Conservation (phyloP, 2,329 filamentous ascomycete species). For the Fusarium solani-melongenae region DNA sequence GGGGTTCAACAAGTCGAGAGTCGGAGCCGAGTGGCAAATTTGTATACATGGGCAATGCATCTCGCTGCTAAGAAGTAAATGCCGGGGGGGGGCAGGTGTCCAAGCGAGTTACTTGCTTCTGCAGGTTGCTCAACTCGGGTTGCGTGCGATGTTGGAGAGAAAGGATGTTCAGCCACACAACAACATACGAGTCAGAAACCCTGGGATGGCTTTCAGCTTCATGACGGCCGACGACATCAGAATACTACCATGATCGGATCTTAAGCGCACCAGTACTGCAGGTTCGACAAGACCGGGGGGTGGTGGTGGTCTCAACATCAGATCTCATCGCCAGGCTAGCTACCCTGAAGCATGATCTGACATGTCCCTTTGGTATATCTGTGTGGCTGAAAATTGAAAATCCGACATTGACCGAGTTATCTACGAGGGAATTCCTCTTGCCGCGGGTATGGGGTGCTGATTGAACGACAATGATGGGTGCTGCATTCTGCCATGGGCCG, state of each 20-base stretch:
- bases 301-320: neutral
- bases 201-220: neutral
- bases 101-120: neutral
- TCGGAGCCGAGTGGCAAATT: neutral
- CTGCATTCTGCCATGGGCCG: too few species aligned
- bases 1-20: neutral
- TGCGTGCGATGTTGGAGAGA: neutral
- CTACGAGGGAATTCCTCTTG: neutral
- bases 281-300: neutral
- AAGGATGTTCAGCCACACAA: neutral
- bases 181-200: neutral
- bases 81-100: neutral
- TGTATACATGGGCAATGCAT: neutral
- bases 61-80: neutral
- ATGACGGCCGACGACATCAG: neutral
- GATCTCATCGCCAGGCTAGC: neutral
- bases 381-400: neutral
- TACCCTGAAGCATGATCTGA: neutral
- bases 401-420: neutral
- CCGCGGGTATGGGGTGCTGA: neutral
- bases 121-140: neutral
- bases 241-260: constrained; percentile 2
- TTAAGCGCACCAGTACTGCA: neutral
- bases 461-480: neutral
- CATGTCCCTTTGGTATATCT: neutral